Evolutionary conservation across 78 protist genomes (phyloP).

Genomic region (Isochrysis galbana): DNA sequence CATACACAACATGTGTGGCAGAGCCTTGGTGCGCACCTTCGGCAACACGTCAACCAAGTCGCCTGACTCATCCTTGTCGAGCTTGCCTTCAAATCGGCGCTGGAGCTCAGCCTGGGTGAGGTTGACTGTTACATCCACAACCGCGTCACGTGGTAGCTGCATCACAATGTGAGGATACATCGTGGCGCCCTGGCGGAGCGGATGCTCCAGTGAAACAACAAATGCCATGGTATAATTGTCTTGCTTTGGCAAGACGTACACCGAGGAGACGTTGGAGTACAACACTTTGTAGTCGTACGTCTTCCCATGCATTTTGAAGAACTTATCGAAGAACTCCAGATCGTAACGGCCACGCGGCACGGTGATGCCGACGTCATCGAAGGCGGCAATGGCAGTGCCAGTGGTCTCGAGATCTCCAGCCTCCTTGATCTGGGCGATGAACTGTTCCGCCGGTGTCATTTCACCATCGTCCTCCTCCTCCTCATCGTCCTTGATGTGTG

Average conservation of each 20-base stretch:
- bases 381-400: conserved; percentile 47
- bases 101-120: neutral
- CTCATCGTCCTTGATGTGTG: neutral
- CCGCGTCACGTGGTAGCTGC: conserved; percentile 45
- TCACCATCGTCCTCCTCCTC: neutral
- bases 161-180: conserved; percentile 59
- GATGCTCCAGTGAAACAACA: conserved; percentile 61
- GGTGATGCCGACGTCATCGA: conserved; percentile 50
- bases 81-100: neutral
- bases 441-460: neutral
- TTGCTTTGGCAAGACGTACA: conserved; percentile 47
- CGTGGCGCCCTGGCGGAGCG: conserved; percentile 70
- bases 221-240: conserved; percentile 49
- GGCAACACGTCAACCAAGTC: neutral
- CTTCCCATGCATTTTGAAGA: conserved; percentile 68
- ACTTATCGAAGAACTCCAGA: conserved; percentile 61
- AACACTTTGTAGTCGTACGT: conserved; percentile 65
- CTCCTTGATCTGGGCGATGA: neutral
- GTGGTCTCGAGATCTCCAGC: neutral
- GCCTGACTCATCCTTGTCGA: neutral
- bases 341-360: conserved; percentile 76
- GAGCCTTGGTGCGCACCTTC: neutral
- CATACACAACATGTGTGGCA: too few species aligned
- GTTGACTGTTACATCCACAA: neutral
- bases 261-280: conserved; percentile 45